Conservation (phyloP, 768 basidiomycete genomes). For the Naganishia friedmannii region DNA sequence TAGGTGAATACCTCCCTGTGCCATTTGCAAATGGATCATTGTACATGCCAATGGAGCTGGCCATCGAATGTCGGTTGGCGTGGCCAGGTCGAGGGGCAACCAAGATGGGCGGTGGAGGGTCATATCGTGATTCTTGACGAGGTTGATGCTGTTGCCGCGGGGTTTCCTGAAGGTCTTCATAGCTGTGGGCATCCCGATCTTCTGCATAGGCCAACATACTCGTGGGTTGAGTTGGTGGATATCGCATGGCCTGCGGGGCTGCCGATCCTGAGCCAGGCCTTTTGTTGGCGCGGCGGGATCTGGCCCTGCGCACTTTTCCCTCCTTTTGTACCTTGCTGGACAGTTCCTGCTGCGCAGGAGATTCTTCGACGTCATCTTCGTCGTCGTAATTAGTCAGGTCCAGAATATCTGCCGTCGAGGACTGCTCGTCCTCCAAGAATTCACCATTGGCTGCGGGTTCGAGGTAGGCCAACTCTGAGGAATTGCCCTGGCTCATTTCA, state of each 20-base stretch:
- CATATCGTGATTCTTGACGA: slow-evolving; percentile 6
- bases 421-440: slow-evolving; percentile 33
- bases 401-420: slow-evolving; percentile 49
- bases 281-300: slow-evolving; percentile 51
- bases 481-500: slow-evolving; percentile 36
- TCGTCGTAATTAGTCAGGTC: slow-evolving; percentile 77
- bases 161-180: slow-evolving; percentile 9
- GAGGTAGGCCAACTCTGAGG: slow-evolving; percentile 33
- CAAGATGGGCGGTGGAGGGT: slow-evolving; percentile 10
- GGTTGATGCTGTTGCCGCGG: background rate
- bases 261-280: slow-evolving; percentile 22
- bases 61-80: slow-evolving; percentile 29
- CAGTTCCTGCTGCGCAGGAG: slow-evolving; percentile 60
- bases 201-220: slow-evolving; percentile 12
- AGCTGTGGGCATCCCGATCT: slow-evolving; percentile 11
- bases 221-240: slow-evolving; percentile 12
- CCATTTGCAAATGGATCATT: slow-evolving; percentile 34
- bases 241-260: slow-evolving; percentile 5
- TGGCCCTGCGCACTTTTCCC: slow-evolving; percentile 62
- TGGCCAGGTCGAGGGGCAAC: slow-evolving; percentile 19
- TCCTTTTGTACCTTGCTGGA: slow-evolving; percentile 61
- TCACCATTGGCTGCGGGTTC: slow-evolving; percentile 23
- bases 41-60: slow-evolving; percentile 38
- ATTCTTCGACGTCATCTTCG: slow-evolving; percentile 61
- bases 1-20: slow-evolving; percentile 35